Conservation (phyloP, 805 yeast genomes). For the Myxozyma melibiosi region DNA sequence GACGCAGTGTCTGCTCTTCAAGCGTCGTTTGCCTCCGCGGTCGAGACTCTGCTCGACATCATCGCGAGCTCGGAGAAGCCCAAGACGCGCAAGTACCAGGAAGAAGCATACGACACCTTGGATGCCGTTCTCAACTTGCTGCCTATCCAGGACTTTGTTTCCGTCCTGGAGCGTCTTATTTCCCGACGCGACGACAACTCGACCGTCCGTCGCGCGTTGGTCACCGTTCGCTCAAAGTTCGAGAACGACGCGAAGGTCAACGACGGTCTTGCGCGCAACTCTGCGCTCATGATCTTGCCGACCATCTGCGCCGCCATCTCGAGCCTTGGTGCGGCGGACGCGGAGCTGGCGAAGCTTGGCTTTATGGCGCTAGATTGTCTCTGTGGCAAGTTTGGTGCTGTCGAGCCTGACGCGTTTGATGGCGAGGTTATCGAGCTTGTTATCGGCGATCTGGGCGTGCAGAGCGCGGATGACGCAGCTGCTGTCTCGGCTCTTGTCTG, state of each 20-base stretch:
- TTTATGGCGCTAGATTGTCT: constrained; percentile 67
- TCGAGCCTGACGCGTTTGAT: constrained; percentile 49
- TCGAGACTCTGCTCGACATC: constrained; percentile 35
- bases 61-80: constrained; percentile 10
- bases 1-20: constrained; percentile 5
- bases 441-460: constrained; percentile 57
- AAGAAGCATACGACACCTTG: constrained; percentile 57
- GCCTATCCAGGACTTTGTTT: constrained; percentile 73
- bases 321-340: constrained; percentile 19
- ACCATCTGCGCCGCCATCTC: constrained; percentile 14
- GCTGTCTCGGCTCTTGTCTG: constrained; percentile 73
- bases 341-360: constrained; percentile 65
- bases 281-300: constrained; percentile 47
- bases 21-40: constrained; percentile 34
- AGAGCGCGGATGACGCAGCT: constrained; percentile 59
- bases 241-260: constrained; percentile 24
- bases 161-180: constrained; percentile 54
- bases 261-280: constrained; percentile 47
- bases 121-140: constrained; percentile 66
- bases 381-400: constrained; percentile 61
- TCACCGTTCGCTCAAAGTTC: constrained; percentile 20
- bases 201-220: constrained; percentile 23
- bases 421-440: constrained; percentile 52
- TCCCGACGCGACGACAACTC: constrained; percentile 25
- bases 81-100: constrained; percentile 39